Evolutionary conservation across 352 stramenopile genomes (phyloP).

Genomic region (Pythium utonaiense): DNA sequence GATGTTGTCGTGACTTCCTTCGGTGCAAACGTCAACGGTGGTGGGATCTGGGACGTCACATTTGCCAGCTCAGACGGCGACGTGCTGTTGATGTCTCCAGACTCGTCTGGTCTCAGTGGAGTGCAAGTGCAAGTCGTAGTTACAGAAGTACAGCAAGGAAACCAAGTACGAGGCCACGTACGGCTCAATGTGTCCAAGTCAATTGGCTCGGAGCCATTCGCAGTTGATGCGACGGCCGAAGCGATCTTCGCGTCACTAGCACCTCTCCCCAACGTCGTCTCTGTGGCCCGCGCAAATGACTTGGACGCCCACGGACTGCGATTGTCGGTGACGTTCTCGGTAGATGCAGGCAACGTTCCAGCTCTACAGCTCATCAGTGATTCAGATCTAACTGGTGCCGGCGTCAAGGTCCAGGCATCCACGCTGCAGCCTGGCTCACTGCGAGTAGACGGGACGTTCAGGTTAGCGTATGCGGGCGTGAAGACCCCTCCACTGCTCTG

Average conservation of each 20-base stretch:
- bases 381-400: constrained; percentile 21
- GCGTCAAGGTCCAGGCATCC: constrained; percentile 19
- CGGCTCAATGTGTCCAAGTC: constrained; percentile 2
- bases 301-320: constrained; percentile 23
- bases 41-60: constrained; percentile 38
- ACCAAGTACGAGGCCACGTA: constrained; percentile 29
- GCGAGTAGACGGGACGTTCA: constrained; percentile 45
- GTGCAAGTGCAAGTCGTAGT: constrained; percentile 19
- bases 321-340: constrained; percentile 28
- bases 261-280: neutral
- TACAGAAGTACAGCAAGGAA: constrained; percentile 27
- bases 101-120: constrained; percentile 24
- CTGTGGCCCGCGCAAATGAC: constrained; percentile 1
- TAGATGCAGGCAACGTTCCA: constrained; percentile 23
- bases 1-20: constrained; percentile 27
- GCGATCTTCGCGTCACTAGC: constrained; percentile 20
- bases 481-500: constrained; percentile 53
- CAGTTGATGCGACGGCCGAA: constrained; percentile 16
- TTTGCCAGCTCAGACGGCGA: constrained; percentile 36
- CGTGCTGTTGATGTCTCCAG: constrained; percentile 21
- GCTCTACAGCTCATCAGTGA: constrained; percentile 23
- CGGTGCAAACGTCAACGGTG: constrained; percentile 25
- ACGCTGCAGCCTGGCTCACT: constrained; percentile 39
- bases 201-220: constrained; percentile 25
- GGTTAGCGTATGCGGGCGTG: constrained; percentile 43